Evolutionary conservation across 2,329 filamentous ascomycete genomes (phyloP).

Genomic region (Thermochaetoides dissita): DNA sequence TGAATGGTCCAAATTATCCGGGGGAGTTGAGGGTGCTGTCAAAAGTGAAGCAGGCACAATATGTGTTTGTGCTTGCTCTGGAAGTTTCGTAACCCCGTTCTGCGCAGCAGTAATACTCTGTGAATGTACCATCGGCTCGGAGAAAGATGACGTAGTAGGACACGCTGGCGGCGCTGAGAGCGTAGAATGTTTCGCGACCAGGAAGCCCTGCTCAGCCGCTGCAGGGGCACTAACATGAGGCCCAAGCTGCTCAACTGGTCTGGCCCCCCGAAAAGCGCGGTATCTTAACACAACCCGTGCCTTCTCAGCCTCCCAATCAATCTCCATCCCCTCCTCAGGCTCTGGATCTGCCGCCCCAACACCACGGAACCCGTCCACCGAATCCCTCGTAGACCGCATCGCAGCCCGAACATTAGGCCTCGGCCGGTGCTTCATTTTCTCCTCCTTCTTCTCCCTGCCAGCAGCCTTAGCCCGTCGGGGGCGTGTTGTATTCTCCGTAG

Average conservation of each 20-base stretch:
- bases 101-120: too few relatives aligned
- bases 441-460: slow-evolving; percentile 1
- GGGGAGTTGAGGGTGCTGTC: too few relatives aligned
- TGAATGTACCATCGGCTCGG: too few relatives aligned
- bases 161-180: background rate
- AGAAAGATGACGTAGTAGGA: too few relatives aligned
- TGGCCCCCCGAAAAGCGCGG: background rate
- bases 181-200: background rate
- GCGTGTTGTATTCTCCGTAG: background rate
- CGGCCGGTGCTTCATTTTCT: background rate
- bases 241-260: background rate
- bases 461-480: background rate
- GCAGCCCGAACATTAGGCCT: slow-evolving; percentile 2
- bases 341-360: background rate
- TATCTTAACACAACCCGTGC: background rate
- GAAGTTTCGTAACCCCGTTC: too few relatives aligned
- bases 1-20: too few relatives aligned
- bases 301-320: background rate
- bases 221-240: background rate
- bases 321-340: background rate
- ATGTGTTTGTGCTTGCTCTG: too few relatives aligned
- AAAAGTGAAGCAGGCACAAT: too few relatives aligned
- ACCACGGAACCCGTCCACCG: slow-evolving; percentile 4
- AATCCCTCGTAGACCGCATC: slow-evolving; percentile 1
- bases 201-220: background rate